Evolutionary conservation across 768 basidiomycete genomes (phyloP).

Genomic region (Lepiota brunneoincarnata): DNA sequence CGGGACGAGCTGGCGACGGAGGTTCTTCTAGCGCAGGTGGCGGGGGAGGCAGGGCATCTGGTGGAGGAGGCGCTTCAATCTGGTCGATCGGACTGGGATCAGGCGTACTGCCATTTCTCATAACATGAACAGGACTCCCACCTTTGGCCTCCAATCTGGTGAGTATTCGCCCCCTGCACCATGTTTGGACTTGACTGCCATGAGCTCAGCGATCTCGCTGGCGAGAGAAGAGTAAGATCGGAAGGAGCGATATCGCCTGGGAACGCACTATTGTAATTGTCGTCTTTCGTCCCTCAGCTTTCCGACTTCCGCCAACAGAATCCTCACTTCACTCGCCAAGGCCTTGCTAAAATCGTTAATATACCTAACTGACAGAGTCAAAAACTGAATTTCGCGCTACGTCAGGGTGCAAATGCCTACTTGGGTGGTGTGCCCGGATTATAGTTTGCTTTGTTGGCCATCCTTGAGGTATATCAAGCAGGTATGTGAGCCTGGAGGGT

Average conservation of each 20-base stretch:
- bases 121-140: slow-evolving; percentile 24
- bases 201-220: slow-evolving; percentile 83
- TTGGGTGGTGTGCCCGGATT: slow-evolving; percentile 2
- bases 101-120: neutral
- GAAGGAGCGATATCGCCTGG: slow-evolving; percentile 12
- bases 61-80: slow-evolving; percentile 34
- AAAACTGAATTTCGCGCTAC: neutral
- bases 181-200: slow-evolving; percentile 81
- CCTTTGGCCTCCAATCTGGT: slow-evolving; percentile 70
- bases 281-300: slow-evolving; percentile 76
- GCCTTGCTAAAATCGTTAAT: slow-evolving; percentile 85
- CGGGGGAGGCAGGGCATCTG: slow-evolving; percentile 36
- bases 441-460: slow-evolving; percentile 8
- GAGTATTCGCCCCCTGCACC: slow-evolving; percentile 77
- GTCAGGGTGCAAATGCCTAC: neutral
- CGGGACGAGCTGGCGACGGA: slow-evolving; percentile 54
- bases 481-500: neutral
- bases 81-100: slow-evolving; percentile 11
- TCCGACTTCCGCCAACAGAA: slow-evolving; percentile 77
- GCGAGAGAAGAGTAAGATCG: slow-evolving; percentile 5
- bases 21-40: slow-evolving; percentile 49
- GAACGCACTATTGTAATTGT: slow-evolving; percentile 70
- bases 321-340: slow-evolving; percentile 74
- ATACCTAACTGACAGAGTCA: slow-evolving; percentile 9
- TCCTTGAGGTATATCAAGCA: neutral